Percentiles rank a stretch among this genome's conserved stretches.
Conservation (phyloP, 1,139 yeast genomes). For the Blastobotrys buckinghamii region DNA sequence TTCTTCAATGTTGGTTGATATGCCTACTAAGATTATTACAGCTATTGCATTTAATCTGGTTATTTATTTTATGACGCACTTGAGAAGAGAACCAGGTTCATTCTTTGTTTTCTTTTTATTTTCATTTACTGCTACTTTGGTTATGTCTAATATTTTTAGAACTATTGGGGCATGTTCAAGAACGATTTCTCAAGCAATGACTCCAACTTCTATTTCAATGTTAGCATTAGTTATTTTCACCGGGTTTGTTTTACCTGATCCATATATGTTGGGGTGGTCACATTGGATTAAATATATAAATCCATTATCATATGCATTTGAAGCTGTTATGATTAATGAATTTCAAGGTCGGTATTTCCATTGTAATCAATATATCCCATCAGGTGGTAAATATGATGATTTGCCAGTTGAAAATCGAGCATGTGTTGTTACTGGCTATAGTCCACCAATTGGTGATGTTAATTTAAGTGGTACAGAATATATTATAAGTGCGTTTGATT, state of each 20-base stretch:
- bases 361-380: conserved; percentile 47
- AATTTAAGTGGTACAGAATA: conserved; percentile 56
- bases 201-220: conserved; percentile 61
- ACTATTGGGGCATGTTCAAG: conserved; percentile 60
- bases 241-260: conserved; percentile 70
- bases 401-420: conserved; percentile 40
- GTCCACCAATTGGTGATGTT: conserved; percentile 38
- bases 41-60: conserved; percentile 55
- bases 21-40: conserved; percentile 56
- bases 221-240: conserved; percentile 61
- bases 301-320: conserved; percentile 66
- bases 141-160: conserved; percentile 69
- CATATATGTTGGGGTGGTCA: conserved; percentile 69
- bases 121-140: conserved; percentile 48
- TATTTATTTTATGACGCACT: conserved; percentile 61
- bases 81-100: conserved; percentile 58
- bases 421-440: conserved; percentile 54
- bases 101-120: conserved; percentile 63
- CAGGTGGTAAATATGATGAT: conserved; percentile 42
- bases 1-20: conserved; percentile 60
- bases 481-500: conserved; percentile 42
- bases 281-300: conserved; percentile 72
- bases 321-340: conserved; percentile 61
- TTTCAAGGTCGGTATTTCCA: conserved; percentile 41
- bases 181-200: conserved; percentile 61